Evolutionary conservation across 257 asterid genomes (phyloP), one percentile per base, ranked within the genome.

Genomic region (Mitragyna speciosa): DNA sequence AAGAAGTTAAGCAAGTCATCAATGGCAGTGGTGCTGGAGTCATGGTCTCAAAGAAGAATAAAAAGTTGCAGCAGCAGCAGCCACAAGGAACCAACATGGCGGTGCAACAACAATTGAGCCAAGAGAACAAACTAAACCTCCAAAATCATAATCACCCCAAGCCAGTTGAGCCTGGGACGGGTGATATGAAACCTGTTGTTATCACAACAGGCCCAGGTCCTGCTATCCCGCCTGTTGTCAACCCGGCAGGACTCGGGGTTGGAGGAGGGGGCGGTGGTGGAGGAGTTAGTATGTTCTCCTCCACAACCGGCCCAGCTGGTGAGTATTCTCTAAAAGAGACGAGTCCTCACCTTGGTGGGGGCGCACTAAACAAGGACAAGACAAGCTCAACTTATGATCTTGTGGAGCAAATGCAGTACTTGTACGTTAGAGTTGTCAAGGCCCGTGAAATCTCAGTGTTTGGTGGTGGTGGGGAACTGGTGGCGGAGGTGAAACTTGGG

Each of bases 371-470:
- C 79, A 90, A 84, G 76, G 93, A 91, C 65, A 94, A 90, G 66
- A 82, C 92, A 20, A 94, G 91, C 83, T 90, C 95, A 16, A 92
- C 97, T 7, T 89, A 93, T 73, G 98, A 93, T 76, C 88, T 93
- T 0, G 98, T 93, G 28, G 98, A 93, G 75, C 97, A 92, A 83
- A 89, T 93, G 97, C 98, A 92, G 89, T 93, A 93, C 75, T 75
- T 93, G 82, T 93, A 92, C 79, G 93, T 90, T 6, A 82, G 84
- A 31, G 88, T 93, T 24, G 97, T 93, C 10, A 93, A 92, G 80
- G 96, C 88, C 1, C 86, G 90, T 30, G 93, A 92, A 5, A 76
- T 88, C 52, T 84, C 91, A 1, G 80, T 83, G 2, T 87, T 89
- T 48, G 93, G 91, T 19, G 89, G 90, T 26, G 89, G 16, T 63